phyloP scores from a whole-genome alignment of 116 monocot species.

The Papilionanthe hybrid region DNA sequence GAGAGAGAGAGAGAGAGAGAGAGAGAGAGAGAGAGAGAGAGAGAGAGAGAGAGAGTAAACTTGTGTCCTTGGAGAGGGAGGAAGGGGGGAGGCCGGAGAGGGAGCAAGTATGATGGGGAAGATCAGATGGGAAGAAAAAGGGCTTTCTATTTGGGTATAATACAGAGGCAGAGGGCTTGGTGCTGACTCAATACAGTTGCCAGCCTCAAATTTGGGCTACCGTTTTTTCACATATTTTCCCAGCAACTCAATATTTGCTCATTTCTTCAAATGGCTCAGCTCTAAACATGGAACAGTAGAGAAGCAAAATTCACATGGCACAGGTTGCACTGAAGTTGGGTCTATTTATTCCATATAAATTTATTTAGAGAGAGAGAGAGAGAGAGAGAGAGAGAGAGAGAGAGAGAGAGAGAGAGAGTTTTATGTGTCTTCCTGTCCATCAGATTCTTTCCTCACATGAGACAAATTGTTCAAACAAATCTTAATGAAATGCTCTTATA shows the following conservation, averaged over 20 bases:
- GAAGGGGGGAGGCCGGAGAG: neutral
- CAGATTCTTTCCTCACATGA: slow-evolving; percentile 6
- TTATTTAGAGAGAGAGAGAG: too few species aligned
- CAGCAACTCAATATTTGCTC: neutral
- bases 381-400: neutral
- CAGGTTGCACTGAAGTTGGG: slow-evolving; percentile 6
- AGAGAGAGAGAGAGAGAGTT: too few species aligned
- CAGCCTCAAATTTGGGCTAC: neutral
- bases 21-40: neutral
- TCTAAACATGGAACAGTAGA: slow-evolving; percentile 3
- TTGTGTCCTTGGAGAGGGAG: neutral
- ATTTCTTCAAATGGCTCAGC: neutral
- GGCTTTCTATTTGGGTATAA: neutral
- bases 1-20: slow-evolving; percentile 3
- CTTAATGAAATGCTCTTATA: neutral
- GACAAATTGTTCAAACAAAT: slow-evolving; percentile 8
- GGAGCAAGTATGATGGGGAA: neutral
- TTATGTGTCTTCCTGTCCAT: neutral
- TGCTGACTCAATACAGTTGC: neutral
- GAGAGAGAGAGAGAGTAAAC: neutral
- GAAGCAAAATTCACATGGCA: slow-evolving; percentile 7
- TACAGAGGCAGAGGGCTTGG: neutral
- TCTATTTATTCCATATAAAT: slow-evolving; percentile 1
- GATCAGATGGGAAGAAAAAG: neutral
- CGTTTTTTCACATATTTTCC: neutral